Evolutionary conservation across 2,329 filamentous ascomycete species (phyloP), one percentile per base, ranked within the genome.

Genomic region (Neofusicoccum cordaticola): DNA sequence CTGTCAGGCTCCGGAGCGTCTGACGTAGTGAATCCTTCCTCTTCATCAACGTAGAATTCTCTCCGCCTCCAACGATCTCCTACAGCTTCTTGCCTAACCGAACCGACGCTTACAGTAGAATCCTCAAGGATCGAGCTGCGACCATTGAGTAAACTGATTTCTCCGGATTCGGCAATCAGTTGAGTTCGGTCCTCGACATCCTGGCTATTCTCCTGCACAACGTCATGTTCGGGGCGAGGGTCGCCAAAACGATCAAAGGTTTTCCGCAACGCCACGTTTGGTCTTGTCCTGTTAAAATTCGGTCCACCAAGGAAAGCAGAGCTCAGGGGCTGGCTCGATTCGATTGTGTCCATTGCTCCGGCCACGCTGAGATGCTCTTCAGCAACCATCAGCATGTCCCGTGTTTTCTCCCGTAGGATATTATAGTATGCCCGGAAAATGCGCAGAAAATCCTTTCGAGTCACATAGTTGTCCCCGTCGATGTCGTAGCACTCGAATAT

Each of bases 401-500:
- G 87, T 66, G 95, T 93, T 77, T 97, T 88, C 73, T 97, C 91
- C 73, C 93, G 92, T 73, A 93, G 95, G 8, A 97, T 85, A 2
- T 91, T 88, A 76, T 96, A 98, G 75, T 96, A 97, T 0, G 94
- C 94, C 48, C 92, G 85, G 77, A 98, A 97, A 78, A 99, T 90
- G 64, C 93, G 88, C 37, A 98, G 78, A 71, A 97, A 96, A 75
- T 99, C 94, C 70, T 89, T 89, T 15, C 95, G 86, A 70, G 89
- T 88, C 47, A 98, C 89, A 69, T 86, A 96, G 11, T 93, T 93
- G 77, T 98, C 93, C 1, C 86, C 85, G 71, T 98, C 92, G 58
- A 97, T 86, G 72, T 99, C 95, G 72, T 97, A 98, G 12, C 92
- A 93, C 64, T 91, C 86, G 73, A 98, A 96, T 2, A 95, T 89